Conservation (phyloP, 2,329 filamentous ascomycete species). For the Orbilia blumenaviensis region DNA sequence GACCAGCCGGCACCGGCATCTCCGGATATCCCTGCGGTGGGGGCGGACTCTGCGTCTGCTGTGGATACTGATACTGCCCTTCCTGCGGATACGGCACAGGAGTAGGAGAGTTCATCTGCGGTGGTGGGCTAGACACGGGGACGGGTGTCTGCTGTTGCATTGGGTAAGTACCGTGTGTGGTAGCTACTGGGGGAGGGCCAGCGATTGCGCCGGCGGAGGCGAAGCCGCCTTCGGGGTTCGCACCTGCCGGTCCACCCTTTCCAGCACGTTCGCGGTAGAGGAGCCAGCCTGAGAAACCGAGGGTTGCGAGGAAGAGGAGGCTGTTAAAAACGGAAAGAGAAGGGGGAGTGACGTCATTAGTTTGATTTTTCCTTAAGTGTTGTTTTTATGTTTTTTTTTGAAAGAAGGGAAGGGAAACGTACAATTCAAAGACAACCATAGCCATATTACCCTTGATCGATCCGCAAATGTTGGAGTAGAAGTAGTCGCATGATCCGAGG, state of each 20-base stretch:
- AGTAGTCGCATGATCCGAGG: conserved; percentile 6
- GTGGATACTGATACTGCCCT: conserved; percentile 36
- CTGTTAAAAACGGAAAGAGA: conserved; percentile 37
- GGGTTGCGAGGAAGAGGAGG: conserved; percentile 56
- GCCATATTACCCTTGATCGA: conserved; percentile 36
- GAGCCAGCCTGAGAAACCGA: conserved; percentile 53
- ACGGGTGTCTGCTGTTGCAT: conserved; percentile 47
- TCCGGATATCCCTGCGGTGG: conserved; percentile 24
- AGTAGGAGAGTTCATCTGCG: neutral
- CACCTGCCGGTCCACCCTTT: conserved; percentile 25
- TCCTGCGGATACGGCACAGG: conserved; percentile 37
- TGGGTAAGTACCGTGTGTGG: conserved; percentile 45
- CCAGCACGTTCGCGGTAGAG: conserved; percentile 49
- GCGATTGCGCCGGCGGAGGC: conserved; percentile 50
- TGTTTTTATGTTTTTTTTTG: too few relatives aligned
- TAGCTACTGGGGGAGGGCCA: conserved; percentile 25
- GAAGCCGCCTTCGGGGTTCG: conserved; percentile 48
- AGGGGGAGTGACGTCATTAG: conserved; percentile 18
- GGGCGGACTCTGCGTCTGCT: conserved; percentile 10
- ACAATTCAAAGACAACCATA: conserved; percentile 51
- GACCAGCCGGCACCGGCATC: neutral
- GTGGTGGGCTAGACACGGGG: neutral
- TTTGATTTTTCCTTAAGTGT: too few relatives aligned
- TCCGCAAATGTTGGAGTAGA: conserved; percentile 2
- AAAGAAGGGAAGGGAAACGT: conserved; percentile 26